These are phyloP conservation scores for Botryococcus braunii DNA, from an alignment of 163 green algal species.

Conservation along the genomic window DNA sequence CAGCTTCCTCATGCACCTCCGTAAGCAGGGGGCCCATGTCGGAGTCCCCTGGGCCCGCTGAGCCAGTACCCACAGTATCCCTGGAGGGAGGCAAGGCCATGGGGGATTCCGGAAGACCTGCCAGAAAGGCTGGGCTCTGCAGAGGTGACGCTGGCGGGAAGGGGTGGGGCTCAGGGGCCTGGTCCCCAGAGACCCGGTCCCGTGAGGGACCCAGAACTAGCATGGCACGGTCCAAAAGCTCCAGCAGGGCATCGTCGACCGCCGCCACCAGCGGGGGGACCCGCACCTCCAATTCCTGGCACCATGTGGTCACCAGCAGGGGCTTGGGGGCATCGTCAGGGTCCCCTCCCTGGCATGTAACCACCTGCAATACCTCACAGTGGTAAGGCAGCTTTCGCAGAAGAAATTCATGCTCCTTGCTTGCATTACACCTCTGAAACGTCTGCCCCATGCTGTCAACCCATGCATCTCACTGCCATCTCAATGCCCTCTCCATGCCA, in stretches of 20 bases:
- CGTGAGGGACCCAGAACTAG: neutral
- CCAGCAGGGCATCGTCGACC: conserved; percentile 27
- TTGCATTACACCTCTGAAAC: no score
- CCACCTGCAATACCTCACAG: no score
- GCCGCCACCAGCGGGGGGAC: conserved; percentile 20
- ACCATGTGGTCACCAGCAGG: conserved; percentile 24
- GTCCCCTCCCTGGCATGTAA: no score
- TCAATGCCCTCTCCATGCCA: no score
- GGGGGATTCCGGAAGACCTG: neutral
- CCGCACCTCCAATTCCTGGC: conserved; percentile 11
- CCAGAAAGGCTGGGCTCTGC: neutral
- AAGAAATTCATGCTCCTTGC: no score
- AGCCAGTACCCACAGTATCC: neutral
- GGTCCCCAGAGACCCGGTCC: neutral
- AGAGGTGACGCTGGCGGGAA: neutral
- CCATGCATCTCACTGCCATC: no score
- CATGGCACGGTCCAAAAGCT: conserved; percentile 12
- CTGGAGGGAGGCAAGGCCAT: neutral
- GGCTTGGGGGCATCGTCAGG: no score
- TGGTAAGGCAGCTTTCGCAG: no score
- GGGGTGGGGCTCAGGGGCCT: neutral
- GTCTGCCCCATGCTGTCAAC: no score
- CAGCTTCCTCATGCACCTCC: conserved; percentile 14
- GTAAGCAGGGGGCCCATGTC: neutral
- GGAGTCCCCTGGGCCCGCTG: neutral